Evolutionary conservation across 306 rosid genomes (phyloP).

Genomic region (Betula pendula): DNA sequence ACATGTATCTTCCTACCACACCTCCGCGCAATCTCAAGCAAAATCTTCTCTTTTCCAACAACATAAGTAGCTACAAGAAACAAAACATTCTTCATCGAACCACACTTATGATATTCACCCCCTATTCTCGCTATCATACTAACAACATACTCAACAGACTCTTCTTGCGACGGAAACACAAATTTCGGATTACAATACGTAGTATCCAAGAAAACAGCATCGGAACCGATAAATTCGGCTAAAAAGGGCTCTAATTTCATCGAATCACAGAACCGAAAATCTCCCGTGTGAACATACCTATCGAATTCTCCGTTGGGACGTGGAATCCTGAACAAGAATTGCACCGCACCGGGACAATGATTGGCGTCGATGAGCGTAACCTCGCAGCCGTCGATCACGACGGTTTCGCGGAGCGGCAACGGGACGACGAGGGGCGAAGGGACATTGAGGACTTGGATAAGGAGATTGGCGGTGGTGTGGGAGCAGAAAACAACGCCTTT

Average conservation of each 20-base stretch:
- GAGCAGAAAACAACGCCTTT: slow-evolving; percentile 79
- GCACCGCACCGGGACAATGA: slow-evolving; percentile 92
- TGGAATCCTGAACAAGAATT: slow-evolving; percentile 65
- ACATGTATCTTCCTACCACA: slow-evolving; percentile 65
- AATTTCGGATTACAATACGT: slow-evolving; percentile 88
- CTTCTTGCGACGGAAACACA: slow-evolving; percentile 68
- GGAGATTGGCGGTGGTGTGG: slow-evolving; percentile 54
- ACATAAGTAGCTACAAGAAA: slow-evolving; percentile 94
- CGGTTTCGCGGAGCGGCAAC: slow-evolving; percentile 44
- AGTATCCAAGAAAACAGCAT: slow-evolving; percentile 75
- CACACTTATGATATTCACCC: slow-evolving; percentile 29
- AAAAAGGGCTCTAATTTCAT: slow-evolving; percentile 51
- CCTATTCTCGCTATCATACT: slow-evolving; percentile 41
- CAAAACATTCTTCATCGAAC: slow-evolving; percentile 42
- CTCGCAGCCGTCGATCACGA: slow-evolving; percentile 53
- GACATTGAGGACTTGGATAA: slow-evolving; percentile 48
- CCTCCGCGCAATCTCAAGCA: slow-evolving; percentile 67
- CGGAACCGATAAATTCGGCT: slow-evolving; percentile 52
- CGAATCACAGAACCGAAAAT: slow-evolving; percentile 59
- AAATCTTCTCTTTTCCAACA: slow-evolving; percentile 86
- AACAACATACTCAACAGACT: slow-evolving; percentile 64
- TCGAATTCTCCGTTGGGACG: slow-evolving; percentile 20
- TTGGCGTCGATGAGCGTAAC: slow-evolving; percentile 71
- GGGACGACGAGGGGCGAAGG: slow-evolving; percentile 47
- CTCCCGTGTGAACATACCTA: slow-evolving; percentile 90